Percentiles rank a stretch among this genome's conserved stretches.
Evolutionary conservation across 2,329 filamentous ascomycete species (phyloP).

Genomic region (Clonostachys rhizophaga): DNA sequence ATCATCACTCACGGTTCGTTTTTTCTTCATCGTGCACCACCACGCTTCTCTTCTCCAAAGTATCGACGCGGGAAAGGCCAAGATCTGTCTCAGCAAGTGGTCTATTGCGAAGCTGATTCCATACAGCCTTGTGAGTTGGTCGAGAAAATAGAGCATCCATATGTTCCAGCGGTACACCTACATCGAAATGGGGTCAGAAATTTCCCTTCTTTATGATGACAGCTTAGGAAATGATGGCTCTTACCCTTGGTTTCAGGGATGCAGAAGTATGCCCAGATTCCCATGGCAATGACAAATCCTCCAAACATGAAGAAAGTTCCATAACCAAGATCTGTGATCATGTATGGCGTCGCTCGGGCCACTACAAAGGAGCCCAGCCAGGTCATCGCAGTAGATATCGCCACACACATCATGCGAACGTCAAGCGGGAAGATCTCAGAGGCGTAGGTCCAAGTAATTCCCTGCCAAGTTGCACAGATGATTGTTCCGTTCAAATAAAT

Average conservation of each 20-base stretch:
- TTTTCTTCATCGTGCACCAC: too few relatives aligned
- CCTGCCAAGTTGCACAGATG: slow-evolving; percentile 33
- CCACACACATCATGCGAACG: slow-evolving; percentile 26
- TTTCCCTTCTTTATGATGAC: too few relatives aligned
- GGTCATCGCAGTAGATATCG: slow-evolving; percentile 24
- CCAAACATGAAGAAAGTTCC: slow-evolving; percentile 51
- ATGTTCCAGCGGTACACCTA: slow-evolving; percentile 37
- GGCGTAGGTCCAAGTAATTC: slow-evolving; percentile 37
- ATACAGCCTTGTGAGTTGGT: slow-evolving; percentile 22
- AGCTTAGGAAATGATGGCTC: not conserved
- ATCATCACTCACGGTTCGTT: too few relatives aligned
- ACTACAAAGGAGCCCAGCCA: slow-evolving; percentile 35
- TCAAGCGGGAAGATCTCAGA: slow-evolving; percentile 39
- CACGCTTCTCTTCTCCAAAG: too few relatives aligned
- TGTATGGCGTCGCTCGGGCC: slow-evolving; percentile 30
- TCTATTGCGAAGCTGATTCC: slow-evolving; percentile 10
- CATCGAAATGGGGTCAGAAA: too few relatives aligned
- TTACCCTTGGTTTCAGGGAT: slow-evolving; percentile 46
- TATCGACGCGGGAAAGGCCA: too few relatives aligned
- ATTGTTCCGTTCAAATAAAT: slow-evolving; percentile 36
- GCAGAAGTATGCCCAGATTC: slow-evolving; percentile 42
- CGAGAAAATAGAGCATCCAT: slow-evolving; percentile 31
- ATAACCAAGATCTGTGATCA: slow-evolving; percentile 34
- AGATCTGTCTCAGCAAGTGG: not conserved
- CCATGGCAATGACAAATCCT: slow-evolving; percentile 33